These are phyloP conservation scores for Colletotrichum aenigma DNA, from an alignment of 2,329 filamentous ascomycete genomes.

Conservation along the genomic window DNA sequence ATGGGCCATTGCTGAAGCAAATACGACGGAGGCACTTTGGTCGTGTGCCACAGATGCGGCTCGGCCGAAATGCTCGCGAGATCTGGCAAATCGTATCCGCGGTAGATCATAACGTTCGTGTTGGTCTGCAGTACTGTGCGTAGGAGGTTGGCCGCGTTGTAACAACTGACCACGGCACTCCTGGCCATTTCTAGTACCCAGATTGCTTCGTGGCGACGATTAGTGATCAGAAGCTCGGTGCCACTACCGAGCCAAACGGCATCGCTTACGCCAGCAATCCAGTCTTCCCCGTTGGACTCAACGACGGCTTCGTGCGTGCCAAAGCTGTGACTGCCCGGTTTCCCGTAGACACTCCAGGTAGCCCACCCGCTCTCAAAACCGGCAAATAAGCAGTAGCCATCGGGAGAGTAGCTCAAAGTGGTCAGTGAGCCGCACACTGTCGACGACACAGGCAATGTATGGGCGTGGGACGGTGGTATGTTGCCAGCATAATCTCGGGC, in stretches of 20 bases:
- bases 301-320: slow-evolving; percentile 68
- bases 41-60: slow-evolving; percentile 92
- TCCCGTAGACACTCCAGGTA: slow-evolving; percentile 97
- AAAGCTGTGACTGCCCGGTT: slow-evolving; percentile 86
- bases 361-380: slow-evolving; percentile 94
- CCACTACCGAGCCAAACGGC: slow-evolving; percentile 89
- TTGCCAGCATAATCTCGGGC: slow-evolving; percentile 94
- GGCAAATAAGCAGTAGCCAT: slow-evolving; percentile 94
- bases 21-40: slow-evolving; percentile 84
- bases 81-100: slow-evolving; percentile 90
- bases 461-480: slow-evolving; percentile 83
- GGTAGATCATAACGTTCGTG: slow-evolving; percentile 87
- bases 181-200: slow-evolving; percentile 93
- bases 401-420: slow-evolving; percentile 85
- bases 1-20: slow-evolving; percentile 94
- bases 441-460: slow-evolving; percentile 71
- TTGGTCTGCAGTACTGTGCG: slow-evolving; percentile 89
- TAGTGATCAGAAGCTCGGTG: slow-evolving; percentile 80
- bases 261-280: slow-evolving; percentile 79
- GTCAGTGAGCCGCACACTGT: slow-evolving; percentile 73
- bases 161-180: slow-evolving; percentile 91
- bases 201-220: slow-evolving; percentile 74
- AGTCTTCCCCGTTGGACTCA: slow-evolving; percentile 74
- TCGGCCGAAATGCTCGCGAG: slow-evolving; percentile 91
- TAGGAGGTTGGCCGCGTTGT: slow-evolving; percentile 88